phyloP scores from a whole-genome alignment of 306 rosid species.

The Aeschynomene evenia region DNA sequence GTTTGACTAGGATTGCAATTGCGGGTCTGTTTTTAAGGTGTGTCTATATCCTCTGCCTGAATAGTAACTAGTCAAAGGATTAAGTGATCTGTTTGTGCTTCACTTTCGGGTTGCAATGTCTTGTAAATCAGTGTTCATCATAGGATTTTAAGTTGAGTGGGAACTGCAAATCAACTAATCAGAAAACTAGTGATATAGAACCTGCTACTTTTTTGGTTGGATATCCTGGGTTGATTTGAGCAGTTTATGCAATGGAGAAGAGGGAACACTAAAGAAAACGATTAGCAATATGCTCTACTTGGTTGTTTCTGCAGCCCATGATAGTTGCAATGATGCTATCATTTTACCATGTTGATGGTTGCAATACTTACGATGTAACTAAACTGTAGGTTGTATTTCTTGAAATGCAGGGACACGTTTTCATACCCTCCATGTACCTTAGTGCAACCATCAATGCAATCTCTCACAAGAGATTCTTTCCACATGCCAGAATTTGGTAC shows the following conservation, averaged over 20 bases:
- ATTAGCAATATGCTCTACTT: neutral
- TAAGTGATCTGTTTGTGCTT: conserved; percentile 12
- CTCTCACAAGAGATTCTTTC: conserved; percentile 44
- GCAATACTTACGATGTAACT: conserved; percentile 22
- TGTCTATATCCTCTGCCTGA: conserved; percentile 29
- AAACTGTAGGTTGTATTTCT: conserved; percentile 24
- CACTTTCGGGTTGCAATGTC: too few species aligned
- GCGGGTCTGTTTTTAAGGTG: conserved; percentile 89
- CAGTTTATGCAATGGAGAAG: conserved; percentile 23
- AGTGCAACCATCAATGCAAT: conserved; percentile 85
- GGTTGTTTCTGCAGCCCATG: conserved; percentile 18
- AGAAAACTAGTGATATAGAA: neutral
- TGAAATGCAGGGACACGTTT: conserved; percentile 79
- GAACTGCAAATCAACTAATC: conserved; percentile 4
- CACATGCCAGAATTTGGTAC: conserved; percentile 80
- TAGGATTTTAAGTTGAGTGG: conserved; percentile 23
- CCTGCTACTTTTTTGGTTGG: conserved; percentile 15
- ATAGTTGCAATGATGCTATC: conserved; percentile 9
- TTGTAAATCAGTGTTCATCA: conserved; percentile 7
- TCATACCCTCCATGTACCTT: conserved; percentile 80
- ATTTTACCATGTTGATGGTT: neutral
- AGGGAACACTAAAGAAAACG: conserved; percentile 15
- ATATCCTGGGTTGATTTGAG: conserved; percentile 20
- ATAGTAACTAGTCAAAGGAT: conserved; percentile 11
- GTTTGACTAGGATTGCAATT: conserved; percentile 76